Percentiles rank a stretch among this genome's conserved stretches.
Conservation (phyloP, 257 asterid genomes). For the Osmanthus fragrans region DNA sequence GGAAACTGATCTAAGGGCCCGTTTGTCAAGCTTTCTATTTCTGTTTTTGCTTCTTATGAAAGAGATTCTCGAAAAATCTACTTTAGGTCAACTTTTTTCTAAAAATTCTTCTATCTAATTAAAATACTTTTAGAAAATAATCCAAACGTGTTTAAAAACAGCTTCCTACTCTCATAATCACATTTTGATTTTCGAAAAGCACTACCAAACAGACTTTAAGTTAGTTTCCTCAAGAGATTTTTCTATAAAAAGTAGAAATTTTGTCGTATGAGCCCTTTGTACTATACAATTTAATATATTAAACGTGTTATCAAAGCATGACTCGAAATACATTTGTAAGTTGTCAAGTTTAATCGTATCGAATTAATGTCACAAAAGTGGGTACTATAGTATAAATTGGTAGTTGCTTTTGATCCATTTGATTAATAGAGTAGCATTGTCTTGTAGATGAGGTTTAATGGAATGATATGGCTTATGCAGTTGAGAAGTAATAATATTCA, state of each 20-base stretch:
- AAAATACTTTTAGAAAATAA: no score
- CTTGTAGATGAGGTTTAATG: constrained; percentile 23
- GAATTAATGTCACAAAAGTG: not conserved
- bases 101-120: no score
- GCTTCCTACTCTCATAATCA: no score
- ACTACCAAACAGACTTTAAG: no score
- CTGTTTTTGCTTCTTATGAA: not conserved
- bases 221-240: no score
- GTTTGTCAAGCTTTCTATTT: no score
- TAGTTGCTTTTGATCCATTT: constrained; percentile 36
- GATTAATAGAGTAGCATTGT: constrained; percentile 12
- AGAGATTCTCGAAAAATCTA: no score
- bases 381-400: constrained; percentile 21
- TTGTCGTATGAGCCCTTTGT: not conserved
- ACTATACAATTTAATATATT: not conserved
- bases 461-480: constrained; percentile 4
- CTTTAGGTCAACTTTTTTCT: no score
- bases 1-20: no score
- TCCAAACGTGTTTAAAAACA: no score
- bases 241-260: no score
- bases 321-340: not conserved
- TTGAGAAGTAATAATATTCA: constrained; percentile 26
- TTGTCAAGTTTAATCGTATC: not conserved
- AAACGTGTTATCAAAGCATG: not conserved
- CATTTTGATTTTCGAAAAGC: no score